Evolutionary conservation across 176 grass and related monocot genomes (phyloP).

Genomic region (maize (Zea mays)): DNA sequence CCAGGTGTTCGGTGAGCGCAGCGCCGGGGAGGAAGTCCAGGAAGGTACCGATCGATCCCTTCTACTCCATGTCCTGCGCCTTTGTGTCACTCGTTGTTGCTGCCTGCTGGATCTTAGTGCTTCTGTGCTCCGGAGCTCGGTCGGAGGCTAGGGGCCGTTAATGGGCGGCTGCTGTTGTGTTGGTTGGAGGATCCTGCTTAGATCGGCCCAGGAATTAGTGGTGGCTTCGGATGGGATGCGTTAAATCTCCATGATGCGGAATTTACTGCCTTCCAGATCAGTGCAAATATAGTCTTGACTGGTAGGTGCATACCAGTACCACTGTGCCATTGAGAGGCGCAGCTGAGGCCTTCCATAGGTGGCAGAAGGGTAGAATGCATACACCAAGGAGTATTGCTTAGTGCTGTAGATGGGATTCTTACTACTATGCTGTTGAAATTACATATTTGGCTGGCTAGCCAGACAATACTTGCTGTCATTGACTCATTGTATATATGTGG

Average conservation of each 20-base stretch:
- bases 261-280: conserved; percentile 35
- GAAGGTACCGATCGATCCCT: conserved; percentile 69
- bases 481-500: background rate
- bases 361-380: background rate
- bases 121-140: conserved; percentile 26
- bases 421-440: background rate
- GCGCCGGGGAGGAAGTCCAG: conserved; percentile 79
- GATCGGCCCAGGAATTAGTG: conserved; percentile 35
- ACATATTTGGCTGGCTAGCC: too few species aligned
- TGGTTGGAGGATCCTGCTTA: conserved; percentile 24
- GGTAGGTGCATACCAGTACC: background rate
- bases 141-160: conserved; percentile 4
- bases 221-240: conserved; percentile 19
- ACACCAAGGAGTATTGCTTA: background rate
- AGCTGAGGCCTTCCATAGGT: background rate
- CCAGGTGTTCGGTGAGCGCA: conserved; percentile 85
- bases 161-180: background rate
- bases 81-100: conserved; percentile 26
- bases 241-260: conserved; percentile 21
- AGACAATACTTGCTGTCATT: too few species aligned
- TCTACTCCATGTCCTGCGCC: conserved; percentile 7
- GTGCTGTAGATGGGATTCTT: background rate
- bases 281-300: conserved; percentile 23
- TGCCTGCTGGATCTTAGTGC: conserved; percentile 48
- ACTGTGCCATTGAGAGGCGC: conserved; percentile 18